Conservation (phyloP, 2,329 filamentous ascomycete genomes). For the Sordariomycetes sp. region DNA sequence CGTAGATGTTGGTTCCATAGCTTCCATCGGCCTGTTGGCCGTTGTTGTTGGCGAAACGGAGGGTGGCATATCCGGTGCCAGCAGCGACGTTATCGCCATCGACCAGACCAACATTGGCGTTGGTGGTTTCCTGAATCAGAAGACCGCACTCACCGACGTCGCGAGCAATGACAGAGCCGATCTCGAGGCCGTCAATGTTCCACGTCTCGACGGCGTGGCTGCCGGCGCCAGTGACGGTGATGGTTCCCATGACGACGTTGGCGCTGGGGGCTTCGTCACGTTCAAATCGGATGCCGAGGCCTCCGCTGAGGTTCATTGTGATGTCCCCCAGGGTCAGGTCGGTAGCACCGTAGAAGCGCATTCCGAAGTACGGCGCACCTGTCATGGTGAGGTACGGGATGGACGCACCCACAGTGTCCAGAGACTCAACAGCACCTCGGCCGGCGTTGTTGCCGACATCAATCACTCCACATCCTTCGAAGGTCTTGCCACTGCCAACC, state of each 20-base stretch:
- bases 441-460: conserved; percentile 30
- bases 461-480: conserved; percentile 51
- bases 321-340: conserved; percentile 40
- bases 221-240: conserved; percentile 40
- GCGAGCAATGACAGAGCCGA: conserved; percentile 41
- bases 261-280: conserved; percentile 41
- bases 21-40: conserved; percentile 35
- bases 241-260: conserved; percentile 43
- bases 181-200: conserved; percentile 46
- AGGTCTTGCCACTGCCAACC: conserved; percentile 42
- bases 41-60: conserved; percentile 49
- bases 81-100: conserved; percentile 45
- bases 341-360: conserved; percentile 43
- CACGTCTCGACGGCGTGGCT: conserved; percentile 50
- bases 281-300: conserved; percentile 48
- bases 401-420: conserved; percentile 34
- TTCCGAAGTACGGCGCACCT: conserved; percentile 46
- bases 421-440: conserved; percentile 44
- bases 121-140: conserved; percentile 43
- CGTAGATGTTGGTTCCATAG: conserved; percentile 40
- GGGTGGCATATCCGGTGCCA: conserved; percentile 44
- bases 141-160: conserved; percentile 47
- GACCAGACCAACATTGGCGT: conserved; percentile 42
- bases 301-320: conserved; percentile 43
- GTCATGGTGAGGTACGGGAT: conserved; percentile 50